Conservation (phyloP, 2,329 filamentous ascomycete genomes). For the Parastagonospora avenae region DNA sequence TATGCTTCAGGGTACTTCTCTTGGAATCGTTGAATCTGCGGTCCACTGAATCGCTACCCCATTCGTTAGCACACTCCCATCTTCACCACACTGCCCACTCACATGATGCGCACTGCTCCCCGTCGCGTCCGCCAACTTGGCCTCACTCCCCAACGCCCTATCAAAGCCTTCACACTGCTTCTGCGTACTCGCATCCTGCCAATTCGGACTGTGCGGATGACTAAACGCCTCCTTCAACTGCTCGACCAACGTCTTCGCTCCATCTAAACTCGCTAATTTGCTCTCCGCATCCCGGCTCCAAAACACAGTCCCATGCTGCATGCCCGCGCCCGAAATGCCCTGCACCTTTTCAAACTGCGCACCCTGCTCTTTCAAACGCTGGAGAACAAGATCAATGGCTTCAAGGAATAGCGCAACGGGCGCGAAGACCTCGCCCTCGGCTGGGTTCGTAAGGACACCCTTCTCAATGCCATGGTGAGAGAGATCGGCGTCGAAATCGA, state of each 20-base stretch:
- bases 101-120: constrained; percentile 96
- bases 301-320: constrained; percentile 98
- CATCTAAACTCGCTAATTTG: constrained; percentile 66
- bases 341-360: constrained; percentile 76
- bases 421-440: constrained; percentile 86
- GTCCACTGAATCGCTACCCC: constrained; percentile 89
- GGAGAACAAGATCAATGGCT: constrained; percentile 83
- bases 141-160: constrained; percentile 66
- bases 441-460: constrained; percentile 81
- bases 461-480: constrained; percentile 72
- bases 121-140: constrained; percentile 76
- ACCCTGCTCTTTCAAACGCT: constrained; percentile 70
- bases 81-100: constrained; percentile 40
- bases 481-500: constrained; percentile 93
- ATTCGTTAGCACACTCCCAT: constrained; percentile 10
- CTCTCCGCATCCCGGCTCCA: constrained; percentile 76
- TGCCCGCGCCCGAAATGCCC: constrained; percentile 88
- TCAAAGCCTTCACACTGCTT: constrained; percentile 90
- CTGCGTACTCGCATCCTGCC: constrained; percentile 97
- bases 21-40: constrained; percentile 89
- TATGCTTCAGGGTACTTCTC: constrained; percentile 82
- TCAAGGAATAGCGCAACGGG: constrained; percentile 95
- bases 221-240: constrained; percentile 78
- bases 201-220: constrained; percentile 89
- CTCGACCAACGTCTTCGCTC: constrained; percentile 67